Conservation (phyloP, 2,329 filamentous ascomycete genomes). For the Apiospora marii region DNA sequence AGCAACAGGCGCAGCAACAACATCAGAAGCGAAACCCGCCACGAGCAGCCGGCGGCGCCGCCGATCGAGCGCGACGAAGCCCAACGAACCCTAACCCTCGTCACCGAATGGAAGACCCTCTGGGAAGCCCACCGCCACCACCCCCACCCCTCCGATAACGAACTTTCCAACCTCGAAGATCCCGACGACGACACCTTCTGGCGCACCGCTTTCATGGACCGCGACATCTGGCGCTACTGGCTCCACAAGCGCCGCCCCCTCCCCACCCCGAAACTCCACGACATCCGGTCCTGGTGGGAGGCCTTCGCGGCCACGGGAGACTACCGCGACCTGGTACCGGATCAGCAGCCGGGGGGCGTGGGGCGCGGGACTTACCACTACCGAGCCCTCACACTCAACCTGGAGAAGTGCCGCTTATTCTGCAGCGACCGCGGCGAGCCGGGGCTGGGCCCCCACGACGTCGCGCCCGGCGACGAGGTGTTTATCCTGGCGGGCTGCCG, state of each 20-base stretch:
- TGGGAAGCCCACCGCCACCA: too few species aligned
- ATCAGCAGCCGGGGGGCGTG: neutral
- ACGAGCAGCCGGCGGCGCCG: neutral
- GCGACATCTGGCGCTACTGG: slow-evolving; percentile 20
- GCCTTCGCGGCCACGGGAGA: neutral
- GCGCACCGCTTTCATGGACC: slow-evolving; percentile 19
- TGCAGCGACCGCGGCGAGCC: slow-evolving; percentile 4
- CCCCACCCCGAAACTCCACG: neutral
- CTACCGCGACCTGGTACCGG: neutral
- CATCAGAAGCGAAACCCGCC: too few species aligned
- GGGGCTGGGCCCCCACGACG: neutral
- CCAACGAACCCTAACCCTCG: neutral
- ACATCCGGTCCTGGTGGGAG: neutral
- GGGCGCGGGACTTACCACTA: slow-evolving; percentile 11
- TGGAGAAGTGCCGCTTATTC: slow-evolving; percentile 11
- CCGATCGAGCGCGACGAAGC: neutral
- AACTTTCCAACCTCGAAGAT: too few species aligned
- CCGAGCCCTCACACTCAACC: slow-evolving; percentile 2
- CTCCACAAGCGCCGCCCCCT: slow-evolving; percentile 13
- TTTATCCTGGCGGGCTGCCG: slow-evolving; percentile 1
- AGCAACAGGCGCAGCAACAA: neutral
- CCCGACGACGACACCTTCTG: neutral
- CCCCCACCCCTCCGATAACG: neutral
- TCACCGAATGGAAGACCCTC: neutral
- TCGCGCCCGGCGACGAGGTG: neutral